Conservation (phyloP, 306 rosid genomes). For the Trifolium pratense region DNA sequence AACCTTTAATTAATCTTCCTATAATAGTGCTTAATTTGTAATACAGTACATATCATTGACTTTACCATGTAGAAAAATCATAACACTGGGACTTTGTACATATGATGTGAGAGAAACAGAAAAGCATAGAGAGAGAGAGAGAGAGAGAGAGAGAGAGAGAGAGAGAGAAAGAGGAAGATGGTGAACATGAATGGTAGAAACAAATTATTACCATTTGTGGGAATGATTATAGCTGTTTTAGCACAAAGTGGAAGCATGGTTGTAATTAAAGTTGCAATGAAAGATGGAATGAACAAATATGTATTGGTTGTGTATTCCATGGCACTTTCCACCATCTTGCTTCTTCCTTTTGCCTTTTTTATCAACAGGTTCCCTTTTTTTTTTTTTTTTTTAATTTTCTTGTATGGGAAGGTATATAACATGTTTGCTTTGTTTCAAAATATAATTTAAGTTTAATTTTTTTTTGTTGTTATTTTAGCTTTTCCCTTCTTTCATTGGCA, state of each 20-base stretch:
- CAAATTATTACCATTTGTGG: slow-evolving; percentile 42
- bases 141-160: background rate
- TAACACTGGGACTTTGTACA: background rate
- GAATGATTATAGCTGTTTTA: slow-evolving; percentile 50
- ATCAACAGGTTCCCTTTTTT: slow-evolving; percentile 27
- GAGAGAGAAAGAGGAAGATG: slow-evolving; percentile 4
- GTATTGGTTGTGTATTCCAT: slow-evolving; percentile 43
- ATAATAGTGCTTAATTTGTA: too few relatives aligned
- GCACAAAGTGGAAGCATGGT: slow-evolving; percentile 48
- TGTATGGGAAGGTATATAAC: background rate
- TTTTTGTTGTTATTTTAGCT: background rate
- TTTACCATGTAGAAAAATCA: background rate
- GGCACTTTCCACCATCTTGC: slow-evolving; percentile 39
- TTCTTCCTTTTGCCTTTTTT: slow-evolving; percentile 43
- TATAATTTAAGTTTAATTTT: background rate
- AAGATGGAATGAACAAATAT: slow-evolving; percentile 39
- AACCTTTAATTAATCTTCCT: too few relatives aligned
- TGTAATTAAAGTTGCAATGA: slow-evolving; percentile 40
- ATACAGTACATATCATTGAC: background rate
- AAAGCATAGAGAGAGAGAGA: background rate
- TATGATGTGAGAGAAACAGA: slow-evolving; percentile 9
- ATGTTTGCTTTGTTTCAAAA: background rate
- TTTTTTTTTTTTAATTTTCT: too few relatives aligned
- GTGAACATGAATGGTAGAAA: background rate
- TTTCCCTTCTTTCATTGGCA: background rate